Evolutionary conservation across 306 rosid genomes (phyloP), one percentile per base, ranked within the genome.

Genomic region (Glycine latifolia): DNA sequence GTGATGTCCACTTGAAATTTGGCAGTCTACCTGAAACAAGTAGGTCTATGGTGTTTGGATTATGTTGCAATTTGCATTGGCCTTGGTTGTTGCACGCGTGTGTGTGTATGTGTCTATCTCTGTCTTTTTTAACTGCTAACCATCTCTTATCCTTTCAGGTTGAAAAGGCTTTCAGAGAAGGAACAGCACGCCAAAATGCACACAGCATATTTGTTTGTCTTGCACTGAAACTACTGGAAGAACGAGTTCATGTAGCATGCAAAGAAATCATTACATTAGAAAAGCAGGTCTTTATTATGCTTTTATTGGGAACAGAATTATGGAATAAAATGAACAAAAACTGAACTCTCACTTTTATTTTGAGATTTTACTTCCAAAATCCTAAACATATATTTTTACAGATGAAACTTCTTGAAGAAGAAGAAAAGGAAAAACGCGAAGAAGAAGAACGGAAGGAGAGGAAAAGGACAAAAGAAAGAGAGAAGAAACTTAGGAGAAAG

Each of bases 141-240:
- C 72, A 17, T 78, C 35, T 75, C 54, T 53, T 78, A 68, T 81
- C 73, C 74, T 85, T 88, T 83, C 91, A 96, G 99, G 98, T 96
- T 83, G 99, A 96, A 81, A 96, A 96, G 82, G 98, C 99, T 54
- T 96, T 96, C 84, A 87, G 99, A 89, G 99, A 96, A 92, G 99
- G 99, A 82, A 96, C 99, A 56, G 98, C 99, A 7, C 98, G 99
- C 82, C 99, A 96, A 92, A 96, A 96, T 92, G 98, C 99, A 2
- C 99, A 96, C 84, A 92, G 99, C 87, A 92, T 96, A 81, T 96
- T 96, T 78, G 98, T 96, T 47, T 96, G 97, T 84, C 97, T 96
- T 84, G 97, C 97, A 58, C 87, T 94, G 71, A 92, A 96, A 83
- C 87, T 96, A 81, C 92, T 96, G 84, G 99, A 96, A 89, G 99